Conservation (phyloP, 2,329 filamentous ascomycete species). For the Juglanconis sp. region DNA sequence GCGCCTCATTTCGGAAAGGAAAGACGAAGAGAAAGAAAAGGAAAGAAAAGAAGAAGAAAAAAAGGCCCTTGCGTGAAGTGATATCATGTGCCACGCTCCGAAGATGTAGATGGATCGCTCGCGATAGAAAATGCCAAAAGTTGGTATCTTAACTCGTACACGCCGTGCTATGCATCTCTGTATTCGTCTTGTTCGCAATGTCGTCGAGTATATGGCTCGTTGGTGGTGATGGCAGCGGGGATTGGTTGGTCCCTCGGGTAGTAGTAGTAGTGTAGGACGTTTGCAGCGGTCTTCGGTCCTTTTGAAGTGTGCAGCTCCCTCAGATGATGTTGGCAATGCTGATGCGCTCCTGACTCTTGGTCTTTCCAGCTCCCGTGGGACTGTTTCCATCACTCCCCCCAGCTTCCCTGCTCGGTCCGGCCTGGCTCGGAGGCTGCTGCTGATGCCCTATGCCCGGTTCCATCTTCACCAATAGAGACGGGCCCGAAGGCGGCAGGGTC, state of each 20-base stretch:
- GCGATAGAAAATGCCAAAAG: neutral
- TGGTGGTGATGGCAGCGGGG: neutral
- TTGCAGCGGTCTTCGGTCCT: too few relatives aligned
- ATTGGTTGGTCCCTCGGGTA: neutral
- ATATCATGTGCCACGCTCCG: neutral
- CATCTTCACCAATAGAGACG: slow-evolving; percentile 28
- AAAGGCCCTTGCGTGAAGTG: too few relatives aligned
- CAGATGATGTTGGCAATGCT: slow-evolving; percentile 45
- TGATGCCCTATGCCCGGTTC: slow-evolving; percentile 22
- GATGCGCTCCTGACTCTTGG: slow-evolving; percentile 40
- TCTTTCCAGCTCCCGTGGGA: slow-evolving; percentile 29
- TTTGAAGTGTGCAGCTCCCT: neutral
- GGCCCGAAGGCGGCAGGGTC: slow-evolving; percentile 4
- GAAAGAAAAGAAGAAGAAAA: too few relatives aligned
- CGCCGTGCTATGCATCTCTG: slow-evolving; percentile 5
- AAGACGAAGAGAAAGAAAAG: too few relatives aligned
- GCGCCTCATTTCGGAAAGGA: too few relatives aligned
- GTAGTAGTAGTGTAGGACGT: too few relatives aligned
- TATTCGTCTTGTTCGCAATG: neutral
- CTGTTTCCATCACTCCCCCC: slow-evolving; percentile 28
- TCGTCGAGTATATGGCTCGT: neutral
- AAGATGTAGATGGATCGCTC: neutral
- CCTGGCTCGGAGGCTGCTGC: slow-evolving; percentile 6
- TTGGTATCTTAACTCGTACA: slow-evolving; percentile 15
- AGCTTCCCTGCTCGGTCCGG: slow-evolving; percentile 11